These are phyloP conservation scores for Diphasiastrum complanatum DNA, from an alignment of 83 land plant genomes.

Conservation along the genomic window DNA sequence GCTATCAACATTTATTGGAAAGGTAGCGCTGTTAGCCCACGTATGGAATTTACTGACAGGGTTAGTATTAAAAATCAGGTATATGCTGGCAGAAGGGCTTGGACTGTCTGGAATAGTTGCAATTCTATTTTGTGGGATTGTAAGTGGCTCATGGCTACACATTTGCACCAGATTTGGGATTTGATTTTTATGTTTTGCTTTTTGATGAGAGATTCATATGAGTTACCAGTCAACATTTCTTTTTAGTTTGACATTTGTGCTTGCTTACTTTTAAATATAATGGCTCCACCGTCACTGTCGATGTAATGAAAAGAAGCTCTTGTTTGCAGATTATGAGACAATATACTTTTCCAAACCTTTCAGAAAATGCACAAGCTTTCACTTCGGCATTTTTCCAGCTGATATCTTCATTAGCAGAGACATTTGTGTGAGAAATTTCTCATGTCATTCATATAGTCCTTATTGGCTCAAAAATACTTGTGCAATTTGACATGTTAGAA, in stretches of 20 bases:
- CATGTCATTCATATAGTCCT: not conserved
- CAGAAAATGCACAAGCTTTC: slow-evolving; percentile 80
- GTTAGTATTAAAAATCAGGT: too few species aligned
- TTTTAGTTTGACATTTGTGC: not conserved
- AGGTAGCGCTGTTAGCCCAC: not conserved
- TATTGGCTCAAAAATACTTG: slow-evolving; percentile 11
- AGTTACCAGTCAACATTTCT: not conserved
- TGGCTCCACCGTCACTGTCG: not conserved
- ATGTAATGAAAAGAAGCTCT: too few species aligned
- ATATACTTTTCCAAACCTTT: slow-evolving; percentile 78
- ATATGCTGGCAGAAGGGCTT: slow-evolving; percentile 96
- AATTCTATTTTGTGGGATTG: slow-evolving; percentile 95
- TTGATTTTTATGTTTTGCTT: too few species aligned
- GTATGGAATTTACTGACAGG: too few species aligned
- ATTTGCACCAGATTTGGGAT: too few species aligned
- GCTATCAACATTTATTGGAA: not conserved
- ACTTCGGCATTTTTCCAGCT: slow-evolving; percentile 83
- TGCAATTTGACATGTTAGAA: not conserved
- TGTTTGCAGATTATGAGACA: slow-evolving; percentile 82
- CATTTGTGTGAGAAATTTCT: slow-evolving; percentile 61
- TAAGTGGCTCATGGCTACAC: slow-evolving; percentile 34
- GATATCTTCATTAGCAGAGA: slow-evolving; percentile 93
- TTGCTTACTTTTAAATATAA: not conserved
- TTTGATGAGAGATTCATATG: not conserved
- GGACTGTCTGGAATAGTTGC: slow-evolving; percentile 97